phyloP scores from a whole-genome alignment of 2,329 filamentous ascomycete genomes.

The Rhynchosporium agropyri region DNA sequence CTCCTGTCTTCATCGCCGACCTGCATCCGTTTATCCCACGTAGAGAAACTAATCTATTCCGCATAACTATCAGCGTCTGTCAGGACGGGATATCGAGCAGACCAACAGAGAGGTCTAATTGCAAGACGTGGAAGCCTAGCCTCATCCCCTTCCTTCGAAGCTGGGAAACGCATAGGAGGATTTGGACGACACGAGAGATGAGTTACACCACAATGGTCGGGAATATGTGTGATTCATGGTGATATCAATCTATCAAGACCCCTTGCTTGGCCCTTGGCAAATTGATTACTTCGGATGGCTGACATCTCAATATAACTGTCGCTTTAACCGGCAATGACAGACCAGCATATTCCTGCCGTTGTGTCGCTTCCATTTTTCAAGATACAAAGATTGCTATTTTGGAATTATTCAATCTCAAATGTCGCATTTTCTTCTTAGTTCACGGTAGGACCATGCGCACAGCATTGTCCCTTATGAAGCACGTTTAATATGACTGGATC shows the following conservation, averaged over 20 bases:
- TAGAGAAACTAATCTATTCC: conserved; percentile 1
- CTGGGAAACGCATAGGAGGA: neutral
- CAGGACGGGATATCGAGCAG: conserved; percentile 5
- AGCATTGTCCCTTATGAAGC: neutral
- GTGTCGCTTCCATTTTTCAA: neutral
- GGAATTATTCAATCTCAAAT: neutral
- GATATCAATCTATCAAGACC: neutral
- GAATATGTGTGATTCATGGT: neutral
- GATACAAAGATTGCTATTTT: neutral
- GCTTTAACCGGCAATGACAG: neutral
- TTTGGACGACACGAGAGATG: neutral
- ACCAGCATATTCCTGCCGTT: neutral
- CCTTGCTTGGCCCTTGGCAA: neutral
- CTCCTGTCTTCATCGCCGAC: neutral
- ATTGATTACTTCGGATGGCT: neutral
- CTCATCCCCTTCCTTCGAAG: neutral
- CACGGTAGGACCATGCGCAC: neutral
- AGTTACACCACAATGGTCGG: neutral
- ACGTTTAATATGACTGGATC: neutral
- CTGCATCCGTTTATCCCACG: conserved; percentile 4
- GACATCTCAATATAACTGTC: neutral
- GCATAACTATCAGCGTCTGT: conserved; percentile 5
- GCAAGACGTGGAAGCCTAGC: conserved; percentile 3
- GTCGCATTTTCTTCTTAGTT: neutral
- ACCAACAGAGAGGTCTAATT: neutral